A percentile compares a stretch with the other conserved stretches of the same genome.
Evolutionary conservation across 2,329 filamentous ascomycete genomes (phyloP).

Genomic region (Phoma herbarum): DNA sequence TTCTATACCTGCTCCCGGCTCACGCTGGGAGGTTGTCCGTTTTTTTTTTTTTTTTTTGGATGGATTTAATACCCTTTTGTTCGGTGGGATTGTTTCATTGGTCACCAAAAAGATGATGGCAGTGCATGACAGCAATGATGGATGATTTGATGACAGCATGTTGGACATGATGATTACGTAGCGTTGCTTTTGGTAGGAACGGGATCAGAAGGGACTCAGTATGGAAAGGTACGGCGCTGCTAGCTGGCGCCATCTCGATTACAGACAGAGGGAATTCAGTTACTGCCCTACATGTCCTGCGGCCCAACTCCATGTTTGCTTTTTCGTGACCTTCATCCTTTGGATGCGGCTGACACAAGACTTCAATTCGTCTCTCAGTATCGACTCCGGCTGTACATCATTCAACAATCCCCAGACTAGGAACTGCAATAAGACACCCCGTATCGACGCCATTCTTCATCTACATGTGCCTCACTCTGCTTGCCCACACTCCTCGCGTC

Average conservation of each 20-base stretch:
- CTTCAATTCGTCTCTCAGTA: neutral
- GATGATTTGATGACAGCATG: conserved; percentile 20
- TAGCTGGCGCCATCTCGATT: conserved; percentile 17
- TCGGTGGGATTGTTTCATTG: conserved; percentile 18
- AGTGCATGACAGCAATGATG: conserved; percentile 10
- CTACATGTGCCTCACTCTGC: neutral
- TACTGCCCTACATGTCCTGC: neutral
- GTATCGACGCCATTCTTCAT: neutral
- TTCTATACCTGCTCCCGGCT: conserved; percentile 42
- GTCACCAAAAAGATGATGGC: conserved; percentile 13
- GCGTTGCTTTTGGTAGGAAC: conserved; percentile 9
- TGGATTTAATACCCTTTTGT: conserved; percentile 41
- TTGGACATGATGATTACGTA: conserved; percentile 19
- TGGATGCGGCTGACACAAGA: neutral
- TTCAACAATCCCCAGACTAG: neutral
- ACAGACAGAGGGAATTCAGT: conserved; percentile 17
- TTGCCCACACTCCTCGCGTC: neutral
- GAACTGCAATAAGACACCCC: neutral
- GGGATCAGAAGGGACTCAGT: conserved; percentile 5
- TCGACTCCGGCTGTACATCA: neutral
- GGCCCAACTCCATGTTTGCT: conserved; percentile 7
- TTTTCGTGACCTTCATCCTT: neutral
- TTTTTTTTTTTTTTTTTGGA: conserved; percentile 19
- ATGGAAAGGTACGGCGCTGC: conserved; percentile 19
- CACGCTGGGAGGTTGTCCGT: conserved; percentile 30